Conservation (phyloP, 2,329 filamentous ascomycete species). For the Trichoderma arundinaceum region DNA sequence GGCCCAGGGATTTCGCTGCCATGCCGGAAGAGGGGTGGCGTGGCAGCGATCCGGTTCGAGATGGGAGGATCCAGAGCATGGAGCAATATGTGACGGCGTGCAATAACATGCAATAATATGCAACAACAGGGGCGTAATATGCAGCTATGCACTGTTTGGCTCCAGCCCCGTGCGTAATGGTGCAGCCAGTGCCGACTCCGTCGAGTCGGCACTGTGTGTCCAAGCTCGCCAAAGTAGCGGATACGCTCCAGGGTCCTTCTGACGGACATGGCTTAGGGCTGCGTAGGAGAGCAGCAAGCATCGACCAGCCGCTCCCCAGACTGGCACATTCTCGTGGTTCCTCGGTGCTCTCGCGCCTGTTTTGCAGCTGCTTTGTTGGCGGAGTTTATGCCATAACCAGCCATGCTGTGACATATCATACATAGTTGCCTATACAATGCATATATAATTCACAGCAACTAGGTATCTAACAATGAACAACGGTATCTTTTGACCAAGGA, state of each 20-base stretch:
- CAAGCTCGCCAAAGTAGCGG: slow-evolving; percentile 7
- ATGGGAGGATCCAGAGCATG: slow-evolving; percentile 18
- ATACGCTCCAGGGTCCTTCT: slow-evolving; percentile 2
- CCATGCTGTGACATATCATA: background rate
- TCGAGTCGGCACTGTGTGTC: slow-evolving; percentile 11
- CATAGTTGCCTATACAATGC: background rate
- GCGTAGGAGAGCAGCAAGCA: slow-evolving; percentile 15
- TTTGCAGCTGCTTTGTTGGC: background rate
- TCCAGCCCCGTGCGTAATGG: slow-evolving; percentile 19
- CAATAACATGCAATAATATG: slow-evolving; percentile 3
- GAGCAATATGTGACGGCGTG: slow-evolving; percentile 1
- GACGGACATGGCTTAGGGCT: slow-evolving; percentile 28
- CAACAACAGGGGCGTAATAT: slow-evolving; percentile 20
- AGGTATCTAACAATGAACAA: too few species aligned
- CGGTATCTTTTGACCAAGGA: too few species aligned
- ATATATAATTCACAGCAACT: background rate
- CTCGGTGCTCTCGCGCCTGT: background rate
- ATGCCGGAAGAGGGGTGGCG: slow-evolving; percentile 17
- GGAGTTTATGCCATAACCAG: background rate
- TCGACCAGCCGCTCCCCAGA: slow-evolving; percentile 23
- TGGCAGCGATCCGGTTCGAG: slow-evolving; percentile 30
- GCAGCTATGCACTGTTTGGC: slow-evolving; percentile 2
- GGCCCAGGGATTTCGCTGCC: background rate
- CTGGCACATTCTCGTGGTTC: background rate
- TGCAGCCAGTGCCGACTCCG: slow-evolving; percentile 11